Evolutionary conservation across 1,284 basidiomycete genomes (phyloP).

Genomic region (Ceratobasidium sp.): DNA sequence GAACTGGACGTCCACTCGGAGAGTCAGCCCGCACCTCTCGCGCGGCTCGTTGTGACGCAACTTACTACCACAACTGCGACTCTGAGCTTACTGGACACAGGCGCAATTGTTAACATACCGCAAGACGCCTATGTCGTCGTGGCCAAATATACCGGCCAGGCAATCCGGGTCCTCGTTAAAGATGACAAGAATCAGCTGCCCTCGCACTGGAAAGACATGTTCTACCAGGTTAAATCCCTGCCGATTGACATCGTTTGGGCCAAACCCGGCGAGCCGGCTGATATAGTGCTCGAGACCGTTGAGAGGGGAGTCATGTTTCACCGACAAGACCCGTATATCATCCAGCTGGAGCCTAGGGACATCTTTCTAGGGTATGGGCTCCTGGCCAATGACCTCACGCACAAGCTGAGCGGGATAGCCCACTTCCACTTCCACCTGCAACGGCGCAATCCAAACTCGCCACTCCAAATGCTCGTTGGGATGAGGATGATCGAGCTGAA

Average conservation of each 20-base stretch:
- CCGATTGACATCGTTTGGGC: conserved; percentile 18
- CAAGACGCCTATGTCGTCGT: conserved; percentile 14
- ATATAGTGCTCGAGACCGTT: conserved; percentile 16
- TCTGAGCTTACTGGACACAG: background rate
- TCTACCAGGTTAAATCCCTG: background rate
- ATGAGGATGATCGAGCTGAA: background rate
- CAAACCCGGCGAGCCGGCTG: background rate
- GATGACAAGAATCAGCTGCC: background rate
- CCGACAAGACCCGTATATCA: background rate
- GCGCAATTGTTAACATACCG: background rate
- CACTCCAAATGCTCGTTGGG: conserved; percentile 3
- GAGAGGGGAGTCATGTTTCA: background rate
- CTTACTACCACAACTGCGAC: background rate
- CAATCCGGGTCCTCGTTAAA: background rate
- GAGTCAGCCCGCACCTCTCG: background rate
- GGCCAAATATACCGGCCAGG: conserved; percentile 3
- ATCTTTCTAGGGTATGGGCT: background rate
- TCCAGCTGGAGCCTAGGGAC: background rate
- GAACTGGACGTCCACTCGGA: conserved; percentile 1
- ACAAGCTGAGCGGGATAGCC: background rate
- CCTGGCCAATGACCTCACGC: background rate
- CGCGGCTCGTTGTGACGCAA: conserved; percentile 3
- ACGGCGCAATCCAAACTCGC: background rate
- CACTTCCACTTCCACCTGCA: conserved; percentile 32
- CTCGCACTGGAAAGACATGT: conserved; percentile 2